Base-by-base conservation (phyloP, 2,329 filamentous ascomycete species). In the Arthrobotrys musiformis region DNA sequence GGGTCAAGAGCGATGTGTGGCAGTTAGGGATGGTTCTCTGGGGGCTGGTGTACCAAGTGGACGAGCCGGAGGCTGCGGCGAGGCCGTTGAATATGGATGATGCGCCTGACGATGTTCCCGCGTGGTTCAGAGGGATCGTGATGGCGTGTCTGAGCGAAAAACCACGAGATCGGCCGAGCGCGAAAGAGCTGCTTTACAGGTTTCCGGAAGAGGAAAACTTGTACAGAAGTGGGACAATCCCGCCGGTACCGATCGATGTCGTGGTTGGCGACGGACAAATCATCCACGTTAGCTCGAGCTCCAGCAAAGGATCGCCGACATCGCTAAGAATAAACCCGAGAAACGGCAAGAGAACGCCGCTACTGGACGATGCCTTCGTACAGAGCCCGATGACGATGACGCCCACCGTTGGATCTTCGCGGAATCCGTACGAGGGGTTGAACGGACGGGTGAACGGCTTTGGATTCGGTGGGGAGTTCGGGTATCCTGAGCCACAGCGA, bases 1-100 rank as follows among this genome's bases (percentile, higher is more conserved):
- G 95, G 11, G 93, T 97, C 82, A 99, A 99, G 84, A 97, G 94
- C 0, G 95, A 99, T 84, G 86, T 99, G 0, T 99, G 92, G 81
- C 95, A 99, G 84, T 87, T 98, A 4, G 95, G 95, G 4, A 99
- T 99, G 95, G 93, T 97, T 1, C 85, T 99, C 1, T 99, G 94
- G 93, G 93, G 93, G 22, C 85, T 99, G 52, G 94, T 93, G 0
- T 91, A 91, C 82, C 89, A 94, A 79, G 89, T 94, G 69, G 94
- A 98, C 81, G 94, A 98, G 81, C 95, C 95, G 0, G 95, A 98
- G 82, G 87, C 89, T 19, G 90, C 92, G 75, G 88, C 88, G 46
- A 88, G 92, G 19, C 94, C 94, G 0, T 84, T 97, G 75, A 85
- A 85, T 22, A 84, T 91, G 8, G 84, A 86, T 3, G 82, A 83